Evolutionary conservation across 2,329 filamentous ascomycete species (phyloP).

Genomic region (Endocalyx cinctus): DNA sequence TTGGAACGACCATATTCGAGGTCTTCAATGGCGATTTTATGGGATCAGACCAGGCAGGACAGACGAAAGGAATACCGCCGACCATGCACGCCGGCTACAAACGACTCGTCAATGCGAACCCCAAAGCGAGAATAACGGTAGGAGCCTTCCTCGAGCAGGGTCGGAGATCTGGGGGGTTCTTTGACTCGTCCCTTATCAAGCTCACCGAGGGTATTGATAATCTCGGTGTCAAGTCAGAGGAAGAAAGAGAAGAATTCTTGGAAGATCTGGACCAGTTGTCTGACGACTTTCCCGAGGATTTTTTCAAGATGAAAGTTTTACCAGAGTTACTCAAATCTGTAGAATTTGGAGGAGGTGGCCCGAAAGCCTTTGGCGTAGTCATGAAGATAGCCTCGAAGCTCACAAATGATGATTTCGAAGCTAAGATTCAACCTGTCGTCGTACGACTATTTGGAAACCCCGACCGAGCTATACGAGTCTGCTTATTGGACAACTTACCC

Average conservation of each 20-base stretch:
- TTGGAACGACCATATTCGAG: slow-evolving; percentile 80
- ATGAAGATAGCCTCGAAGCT: slow-evolving; percentile 89
- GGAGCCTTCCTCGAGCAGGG: slow-evolving; percentile 89
- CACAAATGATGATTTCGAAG: slow-evolving; percentile 82
- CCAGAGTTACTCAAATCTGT: slow-evolving; percentile 96
- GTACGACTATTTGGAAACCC: slow-evolving; percentile 85
- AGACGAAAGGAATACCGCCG: slow-evolving; percentile 80
- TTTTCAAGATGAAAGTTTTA: slow-evolving; percentile 94
- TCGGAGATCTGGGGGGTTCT: slow-evolving; percentile 75
- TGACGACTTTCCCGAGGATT: slow-evolving; percentile 95
- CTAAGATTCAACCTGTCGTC: slow-evolving; percentile 78
- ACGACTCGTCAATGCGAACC: slow-evolving; percentile 80
- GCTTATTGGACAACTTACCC: slow-evolving; percentile 81
- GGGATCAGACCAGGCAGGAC: slow-evolving; percentile 73
- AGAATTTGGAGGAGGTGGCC: slow-evolving; percentile 94
- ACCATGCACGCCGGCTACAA: slow-evolving; percentile 91
- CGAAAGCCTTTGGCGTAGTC: slow-evolving; percentile 82
- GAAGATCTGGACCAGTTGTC: slow-evolving; percentile 82
- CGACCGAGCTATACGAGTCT: slow-evolving; percentile 87
- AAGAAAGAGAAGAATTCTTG: slow-evolving; percentile 80
- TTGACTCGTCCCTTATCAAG: slow-evolving; percentile 87
- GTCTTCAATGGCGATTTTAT: slow-evolving; percentile 83
- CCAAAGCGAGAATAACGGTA: slow-evolving; percentile 80
- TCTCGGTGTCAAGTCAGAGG: slow-evolving; percentile 78
- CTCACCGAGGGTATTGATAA: slow-evolving; percentile 91